Evolutionary conservation across 352 stramenopile species (phyloP), one percentile per base, ranked within the genome.

Genomic region (Pythium chondricola): DNA sequence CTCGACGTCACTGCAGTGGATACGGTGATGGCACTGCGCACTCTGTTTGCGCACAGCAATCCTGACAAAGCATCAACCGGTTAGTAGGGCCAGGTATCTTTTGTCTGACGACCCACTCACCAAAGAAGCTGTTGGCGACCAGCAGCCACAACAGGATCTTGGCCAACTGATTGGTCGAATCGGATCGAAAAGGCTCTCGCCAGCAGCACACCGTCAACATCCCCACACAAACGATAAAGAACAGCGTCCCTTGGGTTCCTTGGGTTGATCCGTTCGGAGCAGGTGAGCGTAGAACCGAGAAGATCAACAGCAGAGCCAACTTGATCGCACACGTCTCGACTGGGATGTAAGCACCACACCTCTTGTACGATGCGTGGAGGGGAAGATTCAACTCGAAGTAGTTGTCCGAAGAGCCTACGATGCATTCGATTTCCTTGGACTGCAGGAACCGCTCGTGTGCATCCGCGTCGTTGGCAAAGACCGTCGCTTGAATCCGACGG

Each of bases 341-440:
- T 4, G 73, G 61, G 9, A 58, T 42, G 13, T 46, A 37, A 24
- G 68, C 54, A 0, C 63, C 69, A 6, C 66, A 43, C 32, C 62
- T 65, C 8, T 27, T 48, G 29, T 71, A 84, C 24, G 77, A 86
- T 3, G 68, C 58, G 48, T 74, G 71, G 31, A 69, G 58, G 14
- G 72, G 68, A 52, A 83, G 63, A 33, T 74, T 69, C n/a, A 86
- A 48, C 42, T 83, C 71, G 21, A 84, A 6, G 43, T 84, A 86
- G 22, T 63, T 52, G 22, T 85, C 68, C 6, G 74, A 88, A 1
- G 66, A 74, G 10, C 64, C 57, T 2, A 88, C 36, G 3, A 85
- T 48, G 43, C 65, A 85, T 24, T 79, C 71, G 2, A 86, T 27
- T 43, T 88, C 77, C 14, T 76, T 86, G 29, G 36, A 43, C 22